Percentiles rank a stretch among this genome's conserved stretches.
Evolutionary conservation across 2,329 filamentous ascomycete species (phyloP).

Genomic region (Stachybotrys chartarum): DNA sequence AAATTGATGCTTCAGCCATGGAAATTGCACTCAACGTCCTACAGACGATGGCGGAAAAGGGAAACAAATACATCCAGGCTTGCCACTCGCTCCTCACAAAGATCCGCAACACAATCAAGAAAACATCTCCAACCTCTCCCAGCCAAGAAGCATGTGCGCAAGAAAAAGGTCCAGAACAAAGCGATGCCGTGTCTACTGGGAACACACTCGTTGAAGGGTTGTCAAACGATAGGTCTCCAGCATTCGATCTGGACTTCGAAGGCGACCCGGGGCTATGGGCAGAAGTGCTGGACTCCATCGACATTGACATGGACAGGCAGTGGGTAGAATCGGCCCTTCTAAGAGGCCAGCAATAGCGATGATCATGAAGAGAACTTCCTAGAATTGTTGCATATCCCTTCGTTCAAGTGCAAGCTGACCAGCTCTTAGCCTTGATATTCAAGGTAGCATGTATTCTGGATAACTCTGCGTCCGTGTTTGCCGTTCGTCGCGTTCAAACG

Average conservation of each 20-base stretch:
- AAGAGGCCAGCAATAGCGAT: neutral
- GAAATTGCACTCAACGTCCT: conserved; percentile 18
- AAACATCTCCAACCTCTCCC: neutral
- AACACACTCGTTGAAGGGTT: neutral
- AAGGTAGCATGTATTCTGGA: too few relatives aligned
- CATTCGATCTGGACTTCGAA: neutral
- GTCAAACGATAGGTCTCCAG: neutral
- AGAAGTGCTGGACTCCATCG: conserved; percentile 1
- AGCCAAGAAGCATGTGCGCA: neutral
- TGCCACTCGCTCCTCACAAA: conserved; percentile 1
- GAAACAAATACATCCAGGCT: conserved; percentile 3
- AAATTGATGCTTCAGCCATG: conserved; percentile 35
- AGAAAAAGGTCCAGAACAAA: neutral
- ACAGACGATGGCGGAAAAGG: conserved; percentile 1
- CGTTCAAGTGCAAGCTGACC: neutral
- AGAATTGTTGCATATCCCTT: neutral
- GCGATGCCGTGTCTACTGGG: neutral
- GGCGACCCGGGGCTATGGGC: neutral
- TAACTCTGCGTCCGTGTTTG: too few relatives aligned
- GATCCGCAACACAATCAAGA: neutral
- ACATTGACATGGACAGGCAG: conserved; percentile 2
- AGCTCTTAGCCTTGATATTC: too few relatives aligned
- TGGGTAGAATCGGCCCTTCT: neutral
- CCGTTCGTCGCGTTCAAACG: too few relatives aligned
- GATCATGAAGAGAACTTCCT: neutral